These are phyloP conservation scores for Sphaerobolus stellatus DNA, from an alignment of 1,284 basidiomycete genomes.

Conservation along the genomic window DNA sequence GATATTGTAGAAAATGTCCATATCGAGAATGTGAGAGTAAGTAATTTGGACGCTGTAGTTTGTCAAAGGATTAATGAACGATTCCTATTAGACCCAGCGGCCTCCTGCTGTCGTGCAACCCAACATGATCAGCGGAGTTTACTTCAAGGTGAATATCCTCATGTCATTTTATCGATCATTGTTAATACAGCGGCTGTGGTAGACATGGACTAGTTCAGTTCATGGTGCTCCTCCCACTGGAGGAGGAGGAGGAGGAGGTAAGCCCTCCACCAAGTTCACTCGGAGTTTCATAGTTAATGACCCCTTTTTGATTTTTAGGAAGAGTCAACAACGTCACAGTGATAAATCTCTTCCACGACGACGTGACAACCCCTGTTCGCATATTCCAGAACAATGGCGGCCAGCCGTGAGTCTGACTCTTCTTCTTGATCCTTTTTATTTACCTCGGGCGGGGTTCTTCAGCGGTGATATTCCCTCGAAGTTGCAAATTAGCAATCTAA, in stretches of 20 bases:
- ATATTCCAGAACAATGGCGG: slow-evolving; percentile 56
- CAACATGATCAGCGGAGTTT: slow-evolving; percentile 52
- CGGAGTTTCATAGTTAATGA: neutral
- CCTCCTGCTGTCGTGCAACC: slow-evolving; percentile 50
- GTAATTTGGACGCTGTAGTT: neutral
- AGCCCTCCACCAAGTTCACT: slow-evolving; percentile 6
- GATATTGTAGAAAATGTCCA: slow-evolving; percentile 58
- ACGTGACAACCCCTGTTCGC: slow-evolving; percentile 47
- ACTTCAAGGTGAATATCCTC: slow-evolving; percentile 13
- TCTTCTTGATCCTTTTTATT: neutral
- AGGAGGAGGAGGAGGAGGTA: slow-evolving; percentile 58
- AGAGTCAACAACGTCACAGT: slow-evolving; percentile 50
- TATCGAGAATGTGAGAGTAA: slow-evolving; percentile 50
- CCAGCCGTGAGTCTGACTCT: slow-evolving; percentile 38
- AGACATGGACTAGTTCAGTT: slow-evolving; percentile 59
- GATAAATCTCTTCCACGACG: slow-evolving; percentile 47
- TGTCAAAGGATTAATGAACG: neutral
- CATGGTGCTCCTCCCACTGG: slow-evolving; percentile 60
- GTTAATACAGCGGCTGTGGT: slow-evolving; percentile 57
- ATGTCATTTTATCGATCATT: neutral
- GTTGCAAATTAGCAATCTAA: slow-evolving; percentile 48
- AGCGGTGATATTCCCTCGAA: slow-evolving; percentile 52
- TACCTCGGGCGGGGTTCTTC: slow-evolving; percentile 2
- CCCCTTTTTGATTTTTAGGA: slow-evolving; percentile 32
- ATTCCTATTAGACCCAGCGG: slow-evolving; percentile 40